Evolutionary conservation across 2,329 filamentous ascomycete species (phyloP).

Genomic region (Calcarisporium arbuscula): DNA sequence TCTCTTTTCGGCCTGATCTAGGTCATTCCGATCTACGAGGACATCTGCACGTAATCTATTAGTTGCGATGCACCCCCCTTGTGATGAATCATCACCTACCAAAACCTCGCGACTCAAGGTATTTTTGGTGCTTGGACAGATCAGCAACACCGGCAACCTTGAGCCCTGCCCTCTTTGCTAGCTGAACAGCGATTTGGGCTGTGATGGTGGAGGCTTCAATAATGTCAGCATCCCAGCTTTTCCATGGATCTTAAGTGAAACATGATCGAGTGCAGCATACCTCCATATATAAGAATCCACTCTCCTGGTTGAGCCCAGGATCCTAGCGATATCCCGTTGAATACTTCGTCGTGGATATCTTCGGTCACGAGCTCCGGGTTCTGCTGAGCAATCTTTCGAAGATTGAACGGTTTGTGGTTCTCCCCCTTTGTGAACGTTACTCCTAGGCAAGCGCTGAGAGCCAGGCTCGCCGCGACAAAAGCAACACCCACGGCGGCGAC

Average conservation of each 20-base stretch:
- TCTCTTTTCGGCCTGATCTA: slow-evolving; percentile 7
- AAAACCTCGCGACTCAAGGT: slow-evolving; percentile 1
- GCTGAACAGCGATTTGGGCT: slow-evolving; percentile 3
- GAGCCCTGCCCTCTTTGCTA: slow-evolving; percentile 5
- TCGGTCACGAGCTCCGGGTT: slow-evolving; percentile 6
- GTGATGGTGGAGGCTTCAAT: slow-evolving; percentile 5
- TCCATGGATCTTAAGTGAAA: too few relatives aligned
- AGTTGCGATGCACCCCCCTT: neutral
- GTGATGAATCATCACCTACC: neutral
- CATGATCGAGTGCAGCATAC: too few relatives aligned
- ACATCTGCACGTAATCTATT: neutral
- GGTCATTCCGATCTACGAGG: slow-evolving; percentile 3
- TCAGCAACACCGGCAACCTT: slow-evolving; percentile 5
- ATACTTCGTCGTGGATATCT: slow-evolving; percentile 4
- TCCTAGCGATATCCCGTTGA: slow-evolving; percentile 5
- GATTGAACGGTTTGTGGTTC: slow-evolving; percentile 4
- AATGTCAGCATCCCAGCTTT: neutral
- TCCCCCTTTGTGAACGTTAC: slow-evolving; percentile 4
- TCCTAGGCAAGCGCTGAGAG: slow-evolving; percentile 5
- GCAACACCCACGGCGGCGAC: slow-evolving; percentile 6
- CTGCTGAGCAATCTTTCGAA: slow-evolving; percentile 4
- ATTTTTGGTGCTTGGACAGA: slow-evolving; percentile 1
- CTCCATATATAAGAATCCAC: slow-evolving; percentile 6
- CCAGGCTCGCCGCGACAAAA: slow-evolving; percentile 4
- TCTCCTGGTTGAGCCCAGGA: slow-evolving; percentile 7